Evolutionary conservation across 2,329 filamentous ascomycete species (phyloP).

Genomic region (Bipolaris oryzae): DNA sequence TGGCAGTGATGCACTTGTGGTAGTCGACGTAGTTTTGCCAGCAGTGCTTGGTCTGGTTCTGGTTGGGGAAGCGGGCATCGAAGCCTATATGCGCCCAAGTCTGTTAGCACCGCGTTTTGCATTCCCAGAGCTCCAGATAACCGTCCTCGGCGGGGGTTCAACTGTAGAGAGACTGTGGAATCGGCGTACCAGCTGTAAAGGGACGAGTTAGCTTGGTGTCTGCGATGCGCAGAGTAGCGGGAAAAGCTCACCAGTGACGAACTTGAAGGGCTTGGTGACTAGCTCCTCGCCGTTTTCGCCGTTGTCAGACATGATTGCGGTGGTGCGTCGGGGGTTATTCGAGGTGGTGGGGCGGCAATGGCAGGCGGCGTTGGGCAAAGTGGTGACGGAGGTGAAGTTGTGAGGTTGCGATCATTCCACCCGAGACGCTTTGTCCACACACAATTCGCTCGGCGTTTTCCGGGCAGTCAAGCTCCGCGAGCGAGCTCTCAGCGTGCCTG

Average conservation of each 20-base stretch:
- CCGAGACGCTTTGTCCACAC: conserved; percentile 41
- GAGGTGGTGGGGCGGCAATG: conserved; percentile 37
- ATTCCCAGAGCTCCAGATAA: conserved; percentile 1
- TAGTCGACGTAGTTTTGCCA: conserved; percentile 99
- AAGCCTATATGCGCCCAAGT: conserved; percentile 68
- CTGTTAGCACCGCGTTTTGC: conserved; percentile 25
- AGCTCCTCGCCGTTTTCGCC: conserved; percentile 68
- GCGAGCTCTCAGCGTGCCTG: conserved; percentile 32
- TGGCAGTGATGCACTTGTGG: conserved; percentile 98
- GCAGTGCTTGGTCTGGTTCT: conserved; percentile 99
- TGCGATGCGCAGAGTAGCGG: conserved; percentile 18
- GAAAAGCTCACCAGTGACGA: conserved; percentile 85
- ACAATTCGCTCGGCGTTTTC: conserved; percentile 44
- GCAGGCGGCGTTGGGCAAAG: conserved; percentile 31
- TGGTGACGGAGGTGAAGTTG: conserved; percentile 41
- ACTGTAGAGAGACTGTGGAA: conserved; percentile 16
- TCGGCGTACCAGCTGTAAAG: conserved; percentile 49
- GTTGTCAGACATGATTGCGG: conserved; percentile 81
- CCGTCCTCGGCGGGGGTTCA: conserved; percentile 9
- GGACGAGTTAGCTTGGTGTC: conserved; percentile 38
- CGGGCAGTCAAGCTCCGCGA: conserved; percentile 33
- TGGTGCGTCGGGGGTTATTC: conserved; percentile 29
- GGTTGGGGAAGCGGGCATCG: conserved; percentile 98
- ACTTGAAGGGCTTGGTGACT: conserved; percentile 99
- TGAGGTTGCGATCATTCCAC: conserved; percentile 43